Base-by-base conservation (phyloP, 73 alveolate genomes). In the Tetrahymena thermophila region DNA sequence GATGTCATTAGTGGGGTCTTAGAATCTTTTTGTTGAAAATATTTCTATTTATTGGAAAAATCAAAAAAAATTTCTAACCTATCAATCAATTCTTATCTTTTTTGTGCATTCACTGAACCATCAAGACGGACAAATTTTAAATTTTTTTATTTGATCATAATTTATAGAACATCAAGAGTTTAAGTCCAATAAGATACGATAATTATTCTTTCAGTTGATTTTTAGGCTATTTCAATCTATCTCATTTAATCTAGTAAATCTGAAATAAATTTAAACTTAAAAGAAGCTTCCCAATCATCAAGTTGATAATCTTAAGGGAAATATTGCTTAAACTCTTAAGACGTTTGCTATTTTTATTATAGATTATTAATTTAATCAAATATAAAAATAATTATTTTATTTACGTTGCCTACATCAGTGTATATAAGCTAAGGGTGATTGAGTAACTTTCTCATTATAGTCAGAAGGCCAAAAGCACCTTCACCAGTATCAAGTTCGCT, bases 401-500 rank as follows among this genome's bases (percentile, higher is more conserved):
- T 35, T 83, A 50, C 94, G 43, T 95, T 37, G 34, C 94, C 71
- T 43, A 95, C 96, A 44, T 93, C 95, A 31, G 71, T 44, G 56
- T 56, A 94, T n/a, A 96, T 96, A 23, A 96, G 94, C 34, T 96
- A 85, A 57, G 98, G 98, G 85, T 96, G 98, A 34, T 93, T 96
- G 11, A 85, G 58, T 31, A 96, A 85, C 56, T 96, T 96, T 93
- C 97, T 96, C 94, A 96, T 42, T 34, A 56, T 38, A 40, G 83
- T 40, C 10, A 95, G 42, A 25, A 42, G 37, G n/a, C 93, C 35
- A 38, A 35, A 94, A 5, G 55, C 94, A 37, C 97, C 42, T 40
- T 56, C 85, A 40, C 84, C 31, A 50, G 58, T 31, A 21, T 35
- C 44, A 4, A 57, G 43, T 25, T 58, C 96, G 0, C 83, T 50